Conservation (phyloP, 2,329 filamentous ascomycete species). For the Claviceps pazoutovae region DNA sequence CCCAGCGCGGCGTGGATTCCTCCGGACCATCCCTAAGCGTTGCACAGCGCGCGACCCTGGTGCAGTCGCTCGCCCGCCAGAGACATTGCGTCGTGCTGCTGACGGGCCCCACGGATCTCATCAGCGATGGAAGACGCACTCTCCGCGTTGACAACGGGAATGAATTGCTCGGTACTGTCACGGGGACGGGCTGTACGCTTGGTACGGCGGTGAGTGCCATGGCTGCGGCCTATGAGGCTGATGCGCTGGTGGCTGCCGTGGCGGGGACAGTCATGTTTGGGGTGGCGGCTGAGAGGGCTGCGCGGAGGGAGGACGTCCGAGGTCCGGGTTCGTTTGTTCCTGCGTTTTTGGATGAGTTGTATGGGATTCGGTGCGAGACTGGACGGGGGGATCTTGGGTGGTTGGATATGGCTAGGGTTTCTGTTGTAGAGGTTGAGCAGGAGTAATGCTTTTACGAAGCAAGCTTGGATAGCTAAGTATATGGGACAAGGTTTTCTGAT, state of each 20-base stretch:
- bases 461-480: neutral
- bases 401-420: conserved; percentile 37
- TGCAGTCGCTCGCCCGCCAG: conserved; percentile 49
- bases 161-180: conserved; percentile 52
- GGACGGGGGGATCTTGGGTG: conserved; percentile 33
- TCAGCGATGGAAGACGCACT: conserved; percentile 60
- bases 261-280: conserved; percentile 68
- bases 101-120: conserved; percentile 64
- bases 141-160: conserved; percentile 66
- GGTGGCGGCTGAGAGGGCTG: conserved; percentile 54
- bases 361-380: conserved; percentile 34
- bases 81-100: conserved; percentile 67
- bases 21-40: conserved; percentile 44
- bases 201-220: conserved; percentile 70
- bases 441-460: neutral
- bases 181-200: conserved; percentile 72
- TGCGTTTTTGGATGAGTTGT: conserved; percentile 64
- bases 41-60: conserved; percentile 42
- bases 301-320: conserved; percentile 47
- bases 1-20: conserved; percentile 76
- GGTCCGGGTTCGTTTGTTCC: conserved; percentile 82
- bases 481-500: too few relatives aligned
- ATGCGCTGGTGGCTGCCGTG: conserved; percentile 59
- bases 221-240: conserved; percentile 45
- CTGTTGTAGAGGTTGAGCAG: conserved; percentile 19